A percentile compares a stretch with the other conserved stretches of the same genome.
phyloP scores from a whole-genome alignment of 306 rosid genomes.

The Trichosanthes cucumerina region DNA sequence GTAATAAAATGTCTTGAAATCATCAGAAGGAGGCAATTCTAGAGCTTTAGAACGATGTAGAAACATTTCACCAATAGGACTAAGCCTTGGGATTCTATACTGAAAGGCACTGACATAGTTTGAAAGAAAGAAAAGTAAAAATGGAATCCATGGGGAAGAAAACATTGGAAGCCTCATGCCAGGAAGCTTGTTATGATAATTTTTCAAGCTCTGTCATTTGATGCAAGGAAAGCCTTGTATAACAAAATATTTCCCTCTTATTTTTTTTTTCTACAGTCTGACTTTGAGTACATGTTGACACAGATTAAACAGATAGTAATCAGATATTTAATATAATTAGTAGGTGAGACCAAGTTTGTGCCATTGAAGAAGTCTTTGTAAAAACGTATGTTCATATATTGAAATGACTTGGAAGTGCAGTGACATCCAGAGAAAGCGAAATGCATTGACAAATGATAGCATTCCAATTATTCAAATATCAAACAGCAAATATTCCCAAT shows the following conservation, averaged over 20 bases:
- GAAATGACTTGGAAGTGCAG: not conserved
- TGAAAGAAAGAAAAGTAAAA: constrained; percentile 17
- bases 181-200: not conserved
- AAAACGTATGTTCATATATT: not conserved
- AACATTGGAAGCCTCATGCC: not conserved
- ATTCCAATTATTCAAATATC: not conserved
- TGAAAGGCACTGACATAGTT: constrained; percentile 14
- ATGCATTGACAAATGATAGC: not conserved
- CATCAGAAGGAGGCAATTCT: not conserved
- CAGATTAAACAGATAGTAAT: too few relatives aligned
- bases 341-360: not conserved
- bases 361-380: not conserved
- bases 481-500: not conserved
- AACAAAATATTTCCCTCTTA: too few relatives aligned
- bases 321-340: not conserved
- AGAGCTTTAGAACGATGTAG: constrained; percentile 5
- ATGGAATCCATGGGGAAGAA: constrained; percentile 16
- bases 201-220: not conserved
- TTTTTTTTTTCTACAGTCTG: too few relatives aligned
- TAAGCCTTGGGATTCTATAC: constrained; percentile 36
- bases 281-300: too few relatives aligned
- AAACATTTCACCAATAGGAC: constrained; percentile 25
- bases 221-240: not conserved
- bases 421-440: not conserved
- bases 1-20: constrained; percentile 38